phyloP scores from a whole-genome alignment of 2,329 filamentous ascomycete species.

The Fusarium kyushuense region DNA sequence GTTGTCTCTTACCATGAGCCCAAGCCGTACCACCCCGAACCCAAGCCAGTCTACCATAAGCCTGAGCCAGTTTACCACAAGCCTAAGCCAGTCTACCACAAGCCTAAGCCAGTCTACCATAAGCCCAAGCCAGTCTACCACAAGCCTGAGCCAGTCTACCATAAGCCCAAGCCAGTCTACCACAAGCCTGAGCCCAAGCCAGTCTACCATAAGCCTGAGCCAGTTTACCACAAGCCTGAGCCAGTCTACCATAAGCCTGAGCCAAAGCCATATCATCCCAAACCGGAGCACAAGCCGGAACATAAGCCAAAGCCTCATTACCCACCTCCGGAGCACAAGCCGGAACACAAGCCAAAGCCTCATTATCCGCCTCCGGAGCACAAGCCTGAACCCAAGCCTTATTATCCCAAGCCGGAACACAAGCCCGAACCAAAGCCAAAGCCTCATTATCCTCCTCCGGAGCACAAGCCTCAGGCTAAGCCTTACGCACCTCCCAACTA shows the following conservation, averaged over 20 bases:
- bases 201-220: not conserved
- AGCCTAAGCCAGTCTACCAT: not conserved
- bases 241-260: too few relatives aligned
- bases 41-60: not conserved
- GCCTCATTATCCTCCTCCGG: not conserved
- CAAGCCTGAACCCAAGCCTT: not conserved
- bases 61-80: not conserved
- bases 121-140: not conserved
- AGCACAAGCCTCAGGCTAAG: not conserved
- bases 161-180: not conserved
- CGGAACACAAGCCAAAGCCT: not conserved
- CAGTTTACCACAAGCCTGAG: rapidly evolving
- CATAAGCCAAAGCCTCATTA: too few relatives aligned
- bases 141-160: not conserved
- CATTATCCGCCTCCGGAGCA: not conserved
- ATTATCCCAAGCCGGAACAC: not conserved
- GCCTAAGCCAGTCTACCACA: not conserved
- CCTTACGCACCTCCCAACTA: not conserved
- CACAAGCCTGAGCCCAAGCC: not conserved
- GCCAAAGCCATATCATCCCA: not conserved
- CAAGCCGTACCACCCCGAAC: not conserved
- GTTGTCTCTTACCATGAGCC: not conserved
- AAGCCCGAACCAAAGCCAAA: not conserved
- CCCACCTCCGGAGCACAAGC: not conserved
- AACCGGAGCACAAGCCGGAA: too few relatives aligned